Evolutionary conservation across 257 asterid genomes (phyloP).

Genomic region (Voacanga thouarsii): DNA sequence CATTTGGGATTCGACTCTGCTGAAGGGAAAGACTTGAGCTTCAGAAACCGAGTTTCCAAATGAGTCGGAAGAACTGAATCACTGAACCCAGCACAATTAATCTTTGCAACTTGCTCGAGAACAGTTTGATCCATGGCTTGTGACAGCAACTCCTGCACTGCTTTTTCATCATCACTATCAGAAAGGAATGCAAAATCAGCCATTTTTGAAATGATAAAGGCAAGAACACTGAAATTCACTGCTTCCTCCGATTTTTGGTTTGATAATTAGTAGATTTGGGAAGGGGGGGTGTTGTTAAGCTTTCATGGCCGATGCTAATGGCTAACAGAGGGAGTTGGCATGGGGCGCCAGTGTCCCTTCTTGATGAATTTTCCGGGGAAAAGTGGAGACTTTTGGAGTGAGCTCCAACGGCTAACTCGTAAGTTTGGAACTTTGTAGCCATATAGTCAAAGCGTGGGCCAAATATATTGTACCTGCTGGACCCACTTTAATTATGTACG

Average conservation of each 20-base stretch:
- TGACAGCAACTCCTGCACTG: slow-evolving; percentile 66
- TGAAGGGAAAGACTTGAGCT: slow-evolving; percentile 79
- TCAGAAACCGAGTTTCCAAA: slow-evolving; percentile 71
- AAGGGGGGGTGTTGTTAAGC: not conserved
- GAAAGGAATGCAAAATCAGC: slow-evolving; percentile 55
- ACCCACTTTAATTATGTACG: not conserved
- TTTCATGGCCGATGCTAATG: not conserved
- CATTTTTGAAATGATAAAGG: slow-evolving; percentile 30
- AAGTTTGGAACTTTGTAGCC: slow-evolving; percentile 22
- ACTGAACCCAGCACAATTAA: slow-evolving; percentile 70
- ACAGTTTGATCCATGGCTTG: slow-evolving; percentile 72
- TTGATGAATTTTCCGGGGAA: not conserved
- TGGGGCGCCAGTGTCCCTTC: not conserved
- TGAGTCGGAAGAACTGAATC: slow-evolving; percentile 69
- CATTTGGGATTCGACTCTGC: slow-evolving; percentile 32
- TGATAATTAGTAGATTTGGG: not conserved
- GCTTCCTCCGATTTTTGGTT: not conserved
- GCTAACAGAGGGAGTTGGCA: not conserved
- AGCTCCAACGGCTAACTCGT: slow-evolving; percentile 55
- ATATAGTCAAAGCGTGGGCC: slow-evolving; percentile 20
- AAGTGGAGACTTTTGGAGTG: slow-evolving; percentile 10
- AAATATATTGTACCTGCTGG: not conserved
- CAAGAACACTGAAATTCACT: not conserved
- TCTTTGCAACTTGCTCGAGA: slow-evolving; percentile 73
- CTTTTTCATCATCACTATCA: slow-evolving; percentile 82